These are phyloP conservation scores for Starmerella lactis-condensi DNA, from an alignment of 805 yeast species.

Conservation along the genomic window DNA sequence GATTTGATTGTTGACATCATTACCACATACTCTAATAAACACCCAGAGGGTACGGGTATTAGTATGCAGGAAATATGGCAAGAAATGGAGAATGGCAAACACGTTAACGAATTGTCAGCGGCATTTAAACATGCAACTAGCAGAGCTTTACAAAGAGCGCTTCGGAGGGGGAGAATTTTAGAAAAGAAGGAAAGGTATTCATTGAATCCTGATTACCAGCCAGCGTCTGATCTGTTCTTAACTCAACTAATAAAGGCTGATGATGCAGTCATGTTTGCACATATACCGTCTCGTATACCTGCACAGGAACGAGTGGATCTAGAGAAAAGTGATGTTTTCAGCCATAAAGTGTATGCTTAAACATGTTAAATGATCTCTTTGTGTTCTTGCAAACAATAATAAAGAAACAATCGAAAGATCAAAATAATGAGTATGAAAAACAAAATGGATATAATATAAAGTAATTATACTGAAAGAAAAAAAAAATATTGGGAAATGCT, in stretches of 20 bases:
- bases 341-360: conserved; percentile 22
- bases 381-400: too few relatives aligned
- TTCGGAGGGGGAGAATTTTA: conserved; percentile 22
- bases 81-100: conserved; percentile 15
- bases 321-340: conserved; percentile 24
- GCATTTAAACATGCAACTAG: conserved; percentile 23
- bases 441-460: too few relatives aligned
- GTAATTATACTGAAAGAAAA: too few relatives aligned
- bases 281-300: conserved; percentile 23
- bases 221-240: conserved; percentile 20
- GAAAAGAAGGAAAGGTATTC: conserved; percentile 19
- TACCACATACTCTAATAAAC: conserved; percentile 15
- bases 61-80: conserved; percentile 13
- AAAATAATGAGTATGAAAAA: too few relatives aligned
- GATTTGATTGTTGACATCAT: conserved; percentile 22
- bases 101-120: conserved; percentile 18
- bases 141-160: conserved; percentile 24
- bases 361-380: too few relatives aligned
- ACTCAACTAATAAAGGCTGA: conserved; percentile 21
- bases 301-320: conserved; percentile 14
- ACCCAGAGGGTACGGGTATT: conserved; percentile 17
- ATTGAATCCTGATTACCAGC: conserved; percentile 21
- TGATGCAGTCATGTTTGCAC: conserved; percentile 23
- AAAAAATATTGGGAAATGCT: too few relatives aligned
- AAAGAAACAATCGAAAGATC: too few relatives aligned